phyloP scores from a whole-genome alignment of 148 eudicot species.

The Nepenthes mirabilis region DNA sequence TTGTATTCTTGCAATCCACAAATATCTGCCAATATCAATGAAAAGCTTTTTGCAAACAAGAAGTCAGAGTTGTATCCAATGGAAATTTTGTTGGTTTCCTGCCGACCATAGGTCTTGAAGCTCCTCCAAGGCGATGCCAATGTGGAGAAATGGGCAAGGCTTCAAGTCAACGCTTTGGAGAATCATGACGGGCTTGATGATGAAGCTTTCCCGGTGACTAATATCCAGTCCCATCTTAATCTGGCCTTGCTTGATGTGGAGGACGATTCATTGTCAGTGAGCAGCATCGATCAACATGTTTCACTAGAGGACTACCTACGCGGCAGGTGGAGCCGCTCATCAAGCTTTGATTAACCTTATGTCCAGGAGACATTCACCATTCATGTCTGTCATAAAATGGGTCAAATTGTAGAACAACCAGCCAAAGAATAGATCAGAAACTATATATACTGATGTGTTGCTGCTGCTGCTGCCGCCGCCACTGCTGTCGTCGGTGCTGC shows the following conservation, averaged over 20 bases:
- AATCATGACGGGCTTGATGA: conserved; percentile 35
- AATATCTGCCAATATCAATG: too few species aligned
- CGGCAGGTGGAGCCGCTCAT: conserved; percentile 88
- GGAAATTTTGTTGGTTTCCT: too few species aligned
- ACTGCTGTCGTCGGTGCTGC: too few species aligned
- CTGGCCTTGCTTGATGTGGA: conserved; percentile 76
- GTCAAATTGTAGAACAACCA: too few species aligned
- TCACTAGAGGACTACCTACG: conserved; percentile 76
- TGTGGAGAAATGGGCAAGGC: conserved; percentile 55
- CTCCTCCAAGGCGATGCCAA: conserved; percentile 72
- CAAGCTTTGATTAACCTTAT: conserved; percentile 58
- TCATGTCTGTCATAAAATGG: too few species aligned
- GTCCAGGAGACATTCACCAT: too few species aligned
- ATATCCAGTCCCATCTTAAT: conserved; percentile 68
- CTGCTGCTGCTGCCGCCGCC: too few species aligned
- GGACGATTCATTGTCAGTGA: conserved; percentile 63
- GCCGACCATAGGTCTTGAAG: conserved; percentile 45
- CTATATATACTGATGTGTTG: too few species aligned
- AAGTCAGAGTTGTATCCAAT: too few species aligned
- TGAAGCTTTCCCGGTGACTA: conserved; percentile 38
- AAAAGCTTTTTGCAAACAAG: too few species aligned
- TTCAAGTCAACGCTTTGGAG: conserved; percentile 38
- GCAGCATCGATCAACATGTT: conserved; percentile 65
- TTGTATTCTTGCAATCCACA: too few species aligned
- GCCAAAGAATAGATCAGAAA: too few species aligned